phyloP scores from a whole-genome alignment of 768 basidiomycete genomes.

The Rhodotorula paludigena region DNA sequence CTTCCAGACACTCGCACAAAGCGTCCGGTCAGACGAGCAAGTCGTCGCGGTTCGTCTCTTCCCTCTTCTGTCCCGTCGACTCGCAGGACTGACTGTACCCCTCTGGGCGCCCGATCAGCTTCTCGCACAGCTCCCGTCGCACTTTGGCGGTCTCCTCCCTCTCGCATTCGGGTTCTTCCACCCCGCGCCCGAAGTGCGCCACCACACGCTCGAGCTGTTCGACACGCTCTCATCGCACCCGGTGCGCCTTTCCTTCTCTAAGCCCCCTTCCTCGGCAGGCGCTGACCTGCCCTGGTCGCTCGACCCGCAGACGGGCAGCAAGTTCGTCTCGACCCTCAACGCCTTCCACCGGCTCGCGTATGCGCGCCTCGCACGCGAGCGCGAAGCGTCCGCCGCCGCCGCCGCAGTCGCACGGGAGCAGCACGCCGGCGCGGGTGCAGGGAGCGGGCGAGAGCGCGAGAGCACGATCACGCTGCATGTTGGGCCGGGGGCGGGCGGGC shows the following conservation, averaged over 20 bases:
- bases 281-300: background rate
- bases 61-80: background rate
- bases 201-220: conserved; percentile 75
- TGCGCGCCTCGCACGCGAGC: conserved; percentile 46
- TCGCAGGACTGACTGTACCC: background rate
- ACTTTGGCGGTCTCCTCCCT: conserved; percentile 75
- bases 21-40: conserved; percentile 75
- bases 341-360: conserved; percentile 87
- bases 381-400: background rate
- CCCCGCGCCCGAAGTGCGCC: conserved; percentile 67
- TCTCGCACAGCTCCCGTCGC: conserved; percentile 68
- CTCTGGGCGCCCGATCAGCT: conserved; percentile 55
- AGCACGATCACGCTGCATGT: too few relatives aligned
- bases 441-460: background rate
- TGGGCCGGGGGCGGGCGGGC: too few relatives aligned
- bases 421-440: background rate
- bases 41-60: conserved; percentile 66
- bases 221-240: conserved; percentile 70
- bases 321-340: conserved; percentile 72
- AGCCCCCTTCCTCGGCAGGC: background rate
- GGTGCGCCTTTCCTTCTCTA: conserved; percentile 51
- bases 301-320: conserved; percentile 62
- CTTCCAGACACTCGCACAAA: conserved; percentile 65
- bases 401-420: background rate
- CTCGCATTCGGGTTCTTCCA: conserved; percentile 89